Percentiles rank a stretch among this genome's conserved stretches.
Evolutionary conservation across 495 filamentous ascomycete genomes (phyloP).

Genomic region (Aspergillus saccharolyticus): DNA sequence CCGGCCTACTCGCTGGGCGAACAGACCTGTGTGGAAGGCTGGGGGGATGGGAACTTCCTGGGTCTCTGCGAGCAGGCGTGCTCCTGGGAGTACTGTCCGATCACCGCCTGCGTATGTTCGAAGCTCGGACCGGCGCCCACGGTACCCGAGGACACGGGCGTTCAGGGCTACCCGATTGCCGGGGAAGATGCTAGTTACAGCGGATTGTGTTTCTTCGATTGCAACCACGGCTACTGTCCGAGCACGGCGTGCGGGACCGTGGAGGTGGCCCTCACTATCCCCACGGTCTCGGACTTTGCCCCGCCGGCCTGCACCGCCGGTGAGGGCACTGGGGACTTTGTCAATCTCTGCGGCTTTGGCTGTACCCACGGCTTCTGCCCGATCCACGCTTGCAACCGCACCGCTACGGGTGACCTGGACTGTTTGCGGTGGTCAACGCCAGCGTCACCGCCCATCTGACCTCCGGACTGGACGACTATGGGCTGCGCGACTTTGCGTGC

Average conservation of each 20-base stretch:
- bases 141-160: slow-evolving; percentile 3
- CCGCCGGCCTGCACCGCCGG: slow-evolving; percentile 10
- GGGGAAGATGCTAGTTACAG: slow-evolving; percentile 8
- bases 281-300: slow-evolving; percentile 11
- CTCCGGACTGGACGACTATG: neutral
- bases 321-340: slow-evolving; percentile 7
- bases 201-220: slow-evolving; percentile 9
- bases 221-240: slow-evolving; percentile 11
- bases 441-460: neutral
- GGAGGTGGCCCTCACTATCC: slow-evolving; percentile 5
- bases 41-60: neutral
- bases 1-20: neutral
- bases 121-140: neutral
- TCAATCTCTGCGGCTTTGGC: slow-evolving; percentile 12
- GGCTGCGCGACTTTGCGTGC: neutral
- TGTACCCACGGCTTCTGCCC: slow-evolving; percentile 18
- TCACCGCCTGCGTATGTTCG: neutral
- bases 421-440: neutral
- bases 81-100: neutral
- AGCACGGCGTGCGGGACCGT: slow-evolving; percentile 5
- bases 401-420: slow-evolving; percentile 3
- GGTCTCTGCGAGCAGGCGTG: neutral
- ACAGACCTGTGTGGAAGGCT: neutral
- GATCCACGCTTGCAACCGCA: slow-evolving; percentile 12
- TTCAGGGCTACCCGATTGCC: slow-evolving; percentile 13